Conservation (phyloP, 2,329 filamentous ascomycete species). For the Trichoderma hamatum region DNA sequence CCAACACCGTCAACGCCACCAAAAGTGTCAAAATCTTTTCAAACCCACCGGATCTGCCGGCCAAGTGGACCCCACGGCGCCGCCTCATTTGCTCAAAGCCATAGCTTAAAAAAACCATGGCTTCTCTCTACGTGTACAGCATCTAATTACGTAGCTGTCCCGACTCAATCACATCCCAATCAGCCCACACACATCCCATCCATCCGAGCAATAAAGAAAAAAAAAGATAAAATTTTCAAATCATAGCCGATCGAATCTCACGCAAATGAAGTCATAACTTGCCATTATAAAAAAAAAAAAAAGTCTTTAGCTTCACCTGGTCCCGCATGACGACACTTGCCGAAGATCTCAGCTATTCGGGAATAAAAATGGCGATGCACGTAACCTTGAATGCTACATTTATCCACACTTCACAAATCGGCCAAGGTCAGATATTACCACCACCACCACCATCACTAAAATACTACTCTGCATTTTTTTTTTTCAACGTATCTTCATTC, state of each 20-base stretch:
- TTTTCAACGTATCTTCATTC: neutral
- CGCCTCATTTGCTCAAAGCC: neutral
- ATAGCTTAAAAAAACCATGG: neutral
- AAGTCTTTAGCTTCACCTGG: neutral
- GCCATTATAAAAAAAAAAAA: neutral
- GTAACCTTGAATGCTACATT: neutral
- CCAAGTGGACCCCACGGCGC: constrained; percentile 11
- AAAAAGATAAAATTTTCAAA: neutral
- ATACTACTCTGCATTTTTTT: neutral
- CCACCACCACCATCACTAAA: too few relatives aligned
- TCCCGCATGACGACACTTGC: constrained; percentile 13
- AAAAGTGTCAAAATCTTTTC: constrained; percentile 1
- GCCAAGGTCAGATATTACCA: neutral
- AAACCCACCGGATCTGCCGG: constrained; percentile 14
- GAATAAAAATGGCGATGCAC: constrained; percentile 12
- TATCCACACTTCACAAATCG: neutral
- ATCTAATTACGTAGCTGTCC: neutral
- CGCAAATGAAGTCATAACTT: constrained; percentile 10
- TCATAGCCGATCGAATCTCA: neutral
- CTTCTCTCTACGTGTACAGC: too few relatives aligned
- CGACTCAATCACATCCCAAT: neutral
- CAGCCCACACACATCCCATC: neutral
- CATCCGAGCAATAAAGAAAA: neutral
- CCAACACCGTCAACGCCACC: neutral
- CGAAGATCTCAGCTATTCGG: constrained; percentile 16